Evolutionary conservation across 495 filamentous ascomycete genomes (phyloP).

Genomic region (Aspergillus baeticus): DNA sequence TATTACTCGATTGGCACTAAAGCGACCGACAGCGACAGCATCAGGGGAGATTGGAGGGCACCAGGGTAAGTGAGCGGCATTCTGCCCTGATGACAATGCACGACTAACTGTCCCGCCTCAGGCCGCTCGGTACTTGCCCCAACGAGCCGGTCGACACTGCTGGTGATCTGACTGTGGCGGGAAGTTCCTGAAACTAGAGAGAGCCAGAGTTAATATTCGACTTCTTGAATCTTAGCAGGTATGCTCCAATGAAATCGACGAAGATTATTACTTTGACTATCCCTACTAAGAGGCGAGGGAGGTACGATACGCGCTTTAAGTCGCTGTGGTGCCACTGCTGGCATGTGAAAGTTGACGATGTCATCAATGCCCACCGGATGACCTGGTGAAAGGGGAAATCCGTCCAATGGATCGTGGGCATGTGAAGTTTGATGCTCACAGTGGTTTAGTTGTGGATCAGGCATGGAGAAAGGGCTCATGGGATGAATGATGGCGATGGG

Average conservation of each 20-base stretch:
- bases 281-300: background rate
- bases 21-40: background rate
- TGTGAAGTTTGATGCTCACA: slow-evolving; percentile 2
- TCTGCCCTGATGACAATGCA: background rate
- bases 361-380: slow-evolving; percentile 4
- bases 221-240: background rate
- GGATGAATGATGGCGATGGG: background rate
- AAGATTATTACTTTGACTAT: background rate
- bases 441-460: background rate
- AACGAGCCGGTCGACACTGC: too few species aligned
- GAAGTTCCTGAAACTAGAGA: too few species aligned
- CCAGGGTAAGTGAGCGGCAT: background rate
- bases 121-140: background rate
- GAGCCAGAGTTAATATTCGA: too few species aligned
- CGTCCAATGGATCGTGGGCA: background rate
- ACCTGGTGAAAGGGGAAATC: background rate
- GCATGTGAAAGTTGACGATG: slow-evolving; percentile 17
- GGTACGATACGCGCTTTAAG: background rate
- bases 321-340: background rate
- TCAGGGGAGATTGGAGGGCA: background rate
- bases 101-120: background rate
- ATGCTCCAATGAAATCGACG: background rate
- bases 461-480: background rate
- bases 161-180: too few species aligned
- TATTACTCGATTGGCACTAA: background rate